These are phyloP conservation scores for Leccinum olivaceoglutinosum DNA, from an alignment of 1,284 basidiomycete species.

Conservation along the genomic window DNA sequence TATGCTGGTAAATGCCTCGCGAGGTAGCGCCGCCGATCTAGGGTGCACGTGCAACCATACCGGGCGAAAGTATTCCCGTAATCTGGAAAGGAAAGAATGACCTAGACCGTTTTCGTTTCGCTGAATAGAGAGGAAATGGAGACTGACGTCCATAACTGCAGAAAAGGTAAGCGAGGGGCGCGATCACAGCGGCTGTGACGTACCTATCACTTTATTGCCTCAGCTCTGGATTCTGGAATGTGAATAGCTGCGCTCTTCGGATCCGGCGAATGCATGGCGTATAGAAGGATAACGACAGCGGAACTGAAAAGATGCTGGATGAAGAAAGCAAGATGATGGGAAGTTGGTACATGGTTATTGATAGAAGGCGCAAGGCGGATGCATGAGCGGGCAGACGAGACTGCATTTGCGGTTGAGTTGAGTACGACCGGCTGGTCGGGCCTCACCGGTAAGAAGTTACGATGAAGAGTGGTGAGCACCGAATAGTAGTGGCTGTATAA, in stretches of 20 bases:
- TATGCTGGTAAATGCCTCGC: not conserved
- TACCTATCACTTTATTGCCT: not conserved
- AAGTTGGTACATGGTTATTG: conserved; percentile 78
- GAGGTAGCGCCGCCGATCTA: not conserved
- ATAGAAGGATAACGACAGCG: conserved; percentile 81
- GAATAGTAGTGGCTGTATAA: conserved; percentile 88
- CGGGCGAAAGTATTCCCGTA: not conserved
- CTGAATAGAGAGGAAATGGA: no score
- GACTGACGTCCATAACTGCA: not conserved
- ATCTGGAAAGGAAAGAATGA: not conserved
- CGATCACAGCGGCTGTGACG: not conserved
- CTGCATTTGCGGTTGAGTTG: conserved; percentile 71
- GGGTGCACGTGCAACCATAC: not conserved
- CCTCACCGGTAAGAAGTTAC: conserved; percentile 78
- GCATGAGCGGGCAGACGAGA: conserved; percentile 73
- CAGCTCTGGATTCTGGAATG: not conserved
- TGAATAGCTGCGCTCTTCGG: conserved; percentile 48
- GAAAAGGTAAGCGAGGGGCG: not conserved
- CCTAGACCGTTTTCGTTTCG: not conserved
- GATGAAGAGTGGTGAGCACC: conserved; percentile 81
- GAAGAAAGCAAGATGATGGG: conserved; percentile 87
- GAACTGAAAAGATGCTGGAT: conserved; percentile 90
- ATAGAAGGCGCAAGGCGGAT: conserved; percentile 83
- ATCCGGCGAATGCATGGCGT: conserved; percentile 81
- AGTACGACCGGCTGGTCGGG: conserved; percentile 60